These are phyloP conservation scores for Lagerstroemia speciosa DNA, from an alignment of 345 rosid species.

Conservation along the genomic window DNA sequence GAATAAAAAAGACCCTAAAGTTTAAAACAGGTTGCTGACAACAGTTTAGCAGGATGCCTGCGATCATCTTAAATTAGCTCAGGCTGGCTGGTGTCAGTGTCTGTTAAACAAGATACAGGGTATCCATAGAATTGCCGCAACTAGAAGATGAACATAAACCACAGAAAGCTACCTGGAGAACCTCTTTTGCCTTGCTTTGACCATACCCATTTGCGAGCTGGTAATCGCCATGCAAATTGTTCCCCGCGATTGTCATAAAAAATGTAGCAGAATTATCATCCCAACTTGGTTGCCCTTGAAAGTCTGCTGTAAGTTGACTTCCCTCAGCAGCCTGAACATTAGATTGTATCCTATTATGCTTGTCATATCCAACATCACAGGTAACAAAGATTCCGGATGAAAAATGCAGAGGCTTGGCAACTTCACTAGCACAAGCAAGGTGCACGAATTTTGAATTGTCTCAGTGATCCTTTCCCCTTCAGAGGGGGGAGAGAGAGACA, in stretches of 20 bases:
- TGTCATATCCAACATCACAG: not conserved
- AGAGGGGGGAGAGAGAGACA: not conserved
- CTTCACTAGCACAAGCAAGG: not conserved
- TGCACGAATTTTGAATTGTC: not conserved
- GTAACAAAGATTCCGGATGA: not conserved
- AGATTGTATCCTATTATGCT: constrained; percentile 16
- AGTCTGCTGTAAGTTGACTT: constrained; percentile 54
- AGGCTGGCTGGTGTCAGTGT: not conserved
- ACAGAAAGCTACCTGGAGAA: constrained; percentile 42
- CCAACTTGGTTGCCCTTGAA: constrained; percentile 62
- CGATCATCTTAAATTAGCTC: not conserved
- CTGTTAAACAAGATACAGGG: not conserved
- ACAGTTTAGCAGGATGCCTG: not conserved
- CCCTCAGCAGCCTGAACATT: constrained; percentile 37
- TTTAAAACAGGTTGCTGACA: not conserved
- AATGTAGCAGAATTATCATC: constrained; percentile 61
- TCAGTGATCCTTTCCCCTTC: not conserved
- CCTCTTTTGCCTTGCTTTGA: constrained; percentile 42
- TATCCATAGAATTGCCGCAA: not conserved
- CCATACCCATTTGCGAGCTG: constrained; percentile 69
- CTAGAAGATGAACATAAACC: not conserved
- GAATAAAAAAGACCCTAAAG: not conserved
- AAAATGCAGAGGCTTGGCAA: not conserved
- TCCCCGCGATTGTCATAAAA: constrained; percentile 44
- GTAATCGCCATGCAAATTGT: constrained; percentile 67